Evolutionary conservation across 139 green algal species (phyloP).

Genomic region (Helicosporidium sp.): DNA sequence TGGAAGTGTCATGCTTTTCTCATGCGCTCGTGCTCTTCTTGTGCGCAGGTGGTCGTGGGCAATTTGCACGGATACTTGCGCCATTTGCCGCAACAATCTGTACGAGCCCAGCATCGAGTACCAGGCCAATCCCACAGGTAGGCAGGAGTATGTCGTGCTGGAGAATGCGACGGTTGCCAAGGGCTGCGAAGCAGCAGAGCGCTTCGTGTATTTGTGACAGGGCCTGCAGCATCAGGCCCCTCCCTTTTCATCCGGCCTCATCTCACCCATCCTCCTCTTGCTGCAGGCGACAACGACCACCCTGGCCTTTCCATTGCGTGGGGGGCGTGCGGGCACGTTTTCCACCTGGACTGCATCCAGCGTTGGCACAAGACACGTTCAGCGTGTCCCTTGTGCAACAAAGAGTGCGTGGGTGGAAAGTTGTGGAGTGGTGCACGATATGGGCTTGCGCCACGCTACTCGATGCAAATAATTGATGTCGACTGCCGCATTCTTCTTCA

Average conservation of each 20-base stretch:
- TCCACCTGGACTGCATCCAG: slow-evolving; percentile 97
- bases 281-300: slow-evolving; percentile 54
- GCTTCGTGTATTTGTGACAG: no score
- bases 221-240: no score
- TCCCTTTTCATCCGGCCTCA: no score
- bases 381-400: slow-evolving; percentile 87
- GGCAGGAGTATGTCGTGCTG: no score
- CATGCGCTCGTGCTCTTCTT: not conserved
- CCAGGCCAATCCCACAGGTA: slow-evolving; percentile 80
- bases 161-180: no score
- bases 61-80: slow-evolving; percentile 88
- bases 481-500: no score
- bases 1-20: not conserved
- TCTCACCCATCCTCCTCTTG: no score
- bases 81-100: slow-evolving; percentile 93
- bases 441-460: no score
- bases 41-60: slow-evolving; percentile 60
- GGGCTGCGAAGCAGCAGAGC: no score
- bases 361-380: slow-evolving; percentile 84
- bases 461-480: no score
- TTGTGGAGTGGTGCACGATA: not conserved
- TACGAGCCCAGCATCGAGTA: slow-evolving; percentile 97
- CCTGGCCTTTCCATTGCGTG: slow-evolving; percentile 80
- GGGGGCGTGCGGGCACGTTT: slow-evolving; percentile 86
- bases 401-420: slow-evolving; percentile 14